Evolutionary conservation across 1,139 yeast genomes (phyloP).

Genomic region (Wickerhamiella infanticola): DNA sequence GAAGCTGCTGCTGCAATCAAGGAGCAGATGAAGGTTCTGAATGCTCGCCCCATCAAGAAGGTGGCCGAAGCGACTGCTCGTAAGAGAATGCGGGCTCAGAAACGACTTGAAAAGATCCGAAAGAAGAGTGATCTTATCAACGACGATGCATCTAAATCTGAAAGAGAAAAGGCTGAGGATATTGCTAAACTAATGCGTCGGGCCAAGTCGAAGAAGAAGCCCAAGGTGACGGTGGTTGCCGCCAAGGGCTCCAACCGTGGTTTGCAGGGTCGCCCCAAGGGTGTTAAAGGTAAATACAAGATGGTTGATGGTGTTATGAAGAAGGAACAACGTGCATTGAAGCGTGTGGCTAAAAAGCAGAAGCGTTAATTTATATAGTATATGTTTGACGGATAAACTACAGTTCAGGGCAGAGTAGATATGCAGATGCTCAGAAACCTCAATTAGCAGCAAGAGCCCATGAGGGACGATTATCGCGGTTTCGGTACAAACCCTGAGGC

Average conservation of each 20-base stretch:
- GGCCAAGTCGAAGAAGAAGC: conserved; percentile 58
- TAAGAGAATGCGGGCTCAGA: conserved; percentile 85
- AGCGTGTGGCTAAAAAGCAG: conserved; percentile 75
- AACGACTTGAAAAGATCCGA: conserved; percentile 76
- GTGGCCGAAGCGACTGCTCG: conserved; percentile 95
- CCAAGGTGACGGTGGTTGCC: conserved; percentile 75
- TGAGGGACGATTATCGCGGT: too few relatives aligned
- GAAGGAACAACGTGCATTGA: conserved; percentile 90
- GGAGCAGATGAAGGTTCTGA: conserved; percentile 76
- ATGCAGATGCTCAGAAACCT: too few relatives aligned
- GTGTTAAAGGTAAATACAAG: conserved; percentile 93
- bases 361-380: conserved; percentile 19
- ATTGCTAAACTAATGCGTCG: conserved; percentile 75
- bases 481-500: too few relatives aligned
- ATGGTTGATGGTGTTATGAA: conserved; percentile 98
- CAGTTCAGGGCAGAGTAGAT: too few relatives aligned
- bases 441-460: too few relatives aligned
- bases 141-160: conserved; percentile 76
- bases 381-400: background rate
- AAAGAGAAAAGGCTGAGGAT: conserved; percentile 88
- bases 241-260: conserved; percentile 84
- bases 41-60: conserved; percentile 96
- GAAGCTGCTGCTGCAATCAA: conserved; percentile 90
- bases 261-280: conserved; percentile 88
- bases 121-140: conserved; percentile 88